Conservation (phyloP, 73 alveolate species). For the Tetrahymena malaccensis region DNA sequence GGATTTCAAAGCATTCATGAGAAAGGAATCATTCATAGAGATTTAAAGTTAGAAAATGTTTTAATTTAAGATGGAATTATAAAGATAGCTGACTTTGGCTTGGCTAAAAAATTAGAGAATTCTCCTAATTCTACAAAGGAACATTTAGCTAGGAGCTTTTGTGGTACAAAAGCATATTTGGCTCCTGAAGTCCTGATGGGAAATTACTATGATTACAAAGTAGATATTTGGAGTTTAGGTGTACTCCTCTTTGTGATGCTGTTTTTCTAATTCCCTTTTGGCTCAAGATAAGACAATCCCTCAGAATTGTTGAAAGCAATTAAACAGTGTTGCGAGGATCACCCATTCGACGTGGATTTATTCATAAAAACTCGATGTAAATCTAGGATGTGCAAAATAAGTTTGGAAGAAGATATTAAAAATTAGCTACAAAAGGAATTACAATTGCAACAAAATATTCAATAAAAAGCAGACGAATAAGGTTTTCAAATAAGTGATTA, state of each 20-base stretch:
- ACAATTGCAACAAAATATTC: background rate
- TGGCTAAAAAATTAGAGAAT: background rate
- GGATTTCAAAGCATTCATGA: background rate
- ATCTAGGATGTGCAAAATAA: background rate
- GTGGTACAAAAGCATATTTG: background rate
- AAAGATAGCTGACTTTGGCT: background rate
- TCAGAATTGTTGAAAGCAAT: background rate
- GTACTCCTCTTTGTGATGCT: background rate
- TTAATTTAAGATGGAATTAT: background rate
- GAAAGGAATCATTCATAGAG: background rate
- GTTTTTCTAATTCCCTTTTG: background rate
- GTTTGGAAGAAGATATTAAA: background rate
- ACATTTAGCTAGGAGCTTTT: background rate
- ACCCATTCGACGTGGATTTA: background rate
- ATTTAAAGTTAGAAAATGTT: background rate
- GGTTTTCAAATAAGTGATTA: background rate
- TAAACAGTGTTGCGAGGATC: background rate
- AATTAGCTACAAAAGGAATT: background rate
- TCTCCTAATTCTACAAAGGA: background rate
- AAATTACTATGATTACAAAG: background rate
- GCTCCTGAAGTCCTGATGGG: background rate
- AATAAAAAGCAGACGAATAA: background rate
- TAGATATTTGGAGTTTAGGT: background rate
- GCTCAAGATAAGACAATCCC: background rate
- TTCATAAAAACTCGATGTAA: background rate